Base-by-base conservation (phyloP, 2,329 filamentous ascomycete genomes). In the Incumbomyces lentus region DNA sequence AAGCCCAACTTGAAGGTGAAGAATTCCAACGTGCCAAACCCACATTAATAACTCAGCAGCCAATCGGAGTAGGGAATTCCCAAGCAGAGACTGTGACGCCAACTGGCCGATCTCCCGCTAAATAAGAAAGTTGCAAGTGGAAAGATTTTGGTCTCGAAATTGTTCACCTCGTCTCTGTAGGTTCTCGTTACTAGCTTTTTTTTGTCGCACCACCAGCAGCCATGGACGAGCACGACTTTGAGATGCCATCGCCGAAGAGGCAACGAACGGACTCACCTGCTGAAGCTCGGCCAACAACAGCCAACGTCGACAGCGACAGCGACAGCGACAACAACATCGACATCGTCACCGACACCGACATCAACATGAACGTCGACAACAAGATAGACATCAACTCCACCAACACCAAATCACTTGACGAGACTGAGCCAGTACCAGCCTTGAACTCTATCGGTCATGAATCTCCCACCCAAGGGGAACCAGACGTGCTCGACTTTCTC, bases 231-330 rank as follows among this genome's bases (percentile, higher is more conserved):
- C 46, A 50, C 40, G 53, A 56, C 8, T 52, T 56, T 33, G 50
- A 52, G 34, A 54, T 48, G 18, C 52, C 52, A 18, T 52, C 53
- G n/a, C 42, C 53, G 3, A 56, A 56, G 41, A 48, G 53, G 8
- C 51, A 53, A 31, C 35, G 52, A 26, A 56, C 52, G 10, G 31
- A 35, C 6, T 56, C 52, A 13, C 52, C 50, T 19, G 45, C 47
- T 12, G 50, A 37, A 46, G 30, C 26, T 34, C 44, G 36, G 31
- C 14, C 31, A n/a, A 16, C 47, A 34, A 14, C 19, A 33, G 22
- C 32, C 16, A 35, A 14, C 26, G n/a, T 14, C 36, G 14, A 14
- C 11, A 38, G 22, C 19, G 39, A 19, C n/a, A 16, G 18, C 16
- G 13, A 33, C 18, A 19, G 19, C 26, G 4, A 36, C 8, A 35